phyloP scores from a whole-genome alignment of 139 green algal species.

The Ettlia oleoabundans region DNA sequence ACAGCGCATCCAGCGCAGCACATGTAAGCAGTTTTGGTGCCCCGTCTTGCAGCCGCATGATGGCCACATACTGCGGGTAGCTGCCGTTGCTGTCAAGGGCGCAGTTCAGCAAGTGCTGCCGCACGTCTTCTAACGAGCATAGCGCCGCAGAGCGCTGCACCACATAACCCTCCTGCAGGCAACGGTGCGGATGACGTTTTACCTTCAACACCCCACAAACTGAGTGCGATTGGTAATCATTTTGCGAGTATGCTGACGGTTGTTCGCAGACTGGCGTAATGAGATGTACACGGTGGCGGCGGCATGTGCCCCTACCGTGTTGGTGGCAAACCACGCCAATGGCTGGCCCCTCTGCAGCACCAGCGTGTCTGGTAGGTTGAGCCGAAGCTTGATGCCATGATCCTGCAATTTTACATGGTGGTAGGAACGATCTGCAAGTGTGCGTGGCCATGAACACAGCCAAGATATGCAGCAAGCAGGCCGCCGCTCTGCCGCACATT shows the following conservation, averaged over 20 bases:
- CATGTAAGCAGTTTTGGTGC: constrained; percentile 53
- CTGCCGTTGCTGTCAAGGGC: constrained; percentile 5
- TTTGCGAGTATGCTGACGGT: no score
- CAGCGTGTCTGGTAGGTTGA: constrained; percentile 67
- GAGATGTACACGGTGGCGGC: neutral
- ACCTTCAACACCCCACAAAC: no score
- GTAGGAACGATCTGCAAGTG: no score
- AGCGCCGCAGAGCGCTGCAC: constrained; percentile 50
- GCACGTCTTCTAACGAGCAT: constrained; percentile 51
- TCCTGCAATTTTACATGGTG: no score
- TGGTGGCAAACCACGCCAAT: constrained; percentile 57
- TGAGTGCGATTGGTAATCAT: no score
- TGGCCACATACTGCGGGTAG: constrained; percentile 50
- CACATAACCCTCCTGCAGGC: constrained; percentile 57
- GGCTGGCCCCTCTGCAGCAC: constrained; percentile 59
- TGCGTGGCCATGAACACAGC: no score
- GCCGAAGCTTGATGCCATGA: constrained; percentile 58
- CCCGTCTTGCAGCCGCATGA: constrained; percentile 46
- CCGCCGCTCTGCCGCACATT: neutral
- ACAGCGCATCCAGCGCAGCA: constrained; percentile 56
- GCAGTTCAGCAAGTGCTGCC: constrained; percentile 44
- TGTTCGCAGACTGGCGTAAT: neutral
- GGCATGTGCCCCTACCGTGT: constrained; percentile 46
- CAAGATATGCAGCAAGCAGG: neutral
- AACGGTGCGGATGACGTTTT: neutral